These are phyloP conservation scores for Omphalotus guepiniiformis DNA, from an alignment of 768 basidiomycete species.

Conservation along the genomic window DNA sequence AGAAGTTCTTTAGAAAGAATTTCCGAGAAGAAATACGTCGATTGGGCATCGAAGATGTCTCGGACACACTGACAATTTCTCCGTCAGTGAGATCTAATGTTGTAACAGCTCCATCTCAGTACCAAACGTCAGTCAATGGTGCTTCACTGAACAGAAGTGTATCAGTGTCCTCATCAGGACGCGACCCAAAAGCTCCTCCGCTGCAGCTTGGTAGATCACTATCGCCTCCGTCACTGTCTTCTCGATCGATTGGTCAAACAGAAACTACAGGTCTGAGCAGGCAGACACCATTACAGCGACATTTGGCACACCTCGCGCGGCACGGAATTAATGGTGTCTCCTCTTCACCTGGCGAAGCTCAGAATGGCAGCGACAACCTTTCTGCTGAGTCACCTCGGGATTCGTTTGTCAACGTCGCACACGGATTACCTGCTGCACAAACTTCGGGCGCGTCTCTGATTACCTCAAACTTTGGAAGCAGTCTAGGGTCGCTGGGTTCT, in stretches of 20 bases:
- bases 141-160: constrained; percentile 42
- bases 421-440: constrained; percentile 36
- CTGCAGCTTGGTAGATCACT: constrained; percentile 45
- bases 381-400: constrained; percentile 68
- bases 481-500: constrained; percentile 53
- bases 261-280: constrained; percentile 31
- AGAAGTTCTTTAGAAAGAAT: constrained; percentile 80
- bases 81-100: constrained; percentile 33
- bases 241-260: constrained; percentile 27
- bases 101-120: constrained; percentile 33
- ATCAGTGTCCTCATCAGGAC: constrained; percentile 42
- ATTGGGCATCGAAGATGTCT: constrained; percentile 51
- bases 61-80: constrained; percentile 42
- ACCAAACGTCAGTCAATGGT: constrained; percentile 47
- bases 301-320: constrained; percentile 75
- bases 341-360: constrained; percentile 64
- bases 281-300: constrained; percentile 74
- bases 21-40: constrained; percentile 80
- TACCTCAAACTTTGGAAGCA: constrained; percentile 60
- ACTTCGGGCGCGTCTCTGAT: constrained; percentile 56
- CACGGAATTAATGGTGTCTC: constrained; percentile 83
- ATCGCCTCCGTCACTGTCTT: constrained; percentile 42
- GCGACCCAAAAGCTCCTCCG: constrained; percentile 45
- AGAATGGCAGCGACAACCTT: constrained; percentile 51
- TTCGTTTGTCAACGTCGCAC: constrained; percentile 72